Base-by-base conservation (phyloP, 2,329 filamentous ascomycete genomes). In the Mariannaea elegans region DNA sequence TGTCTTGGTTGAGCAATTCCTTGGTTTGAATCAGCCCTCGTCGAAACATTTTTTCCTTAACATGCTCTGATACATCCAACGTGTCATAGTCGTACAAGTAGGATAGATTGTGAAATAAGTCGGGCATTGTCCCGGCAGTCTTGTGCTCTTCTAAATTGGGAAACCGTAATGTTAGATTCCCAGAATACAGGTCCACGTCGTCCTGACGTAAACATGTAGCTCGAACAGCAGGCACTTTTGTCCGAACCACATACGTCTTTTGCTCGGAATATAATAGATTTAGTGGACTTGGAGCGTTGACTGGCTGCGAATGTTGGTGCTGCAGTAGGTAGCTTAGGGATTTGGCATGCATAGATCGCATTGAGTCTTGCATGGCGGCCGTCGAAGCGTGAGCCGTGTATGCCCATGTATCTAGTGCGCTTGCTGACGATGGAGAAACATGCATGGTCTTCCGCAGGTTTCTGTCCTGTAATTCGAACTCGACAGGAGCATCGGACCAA, bases 351-450 rank as follows among this genome's bases (percentile, higher is more conserved):
- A 49, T 38, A 5, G 46, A 4, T 18, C 44, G n/a, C 52, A 60
- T 16, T 1, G 51, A 51, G 19, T 56, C 49, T 16, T 64, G 55
- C n/a, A 64, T 18, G 0, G 31, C 46, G 3, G 59, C 59, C 2
- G 59, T 32, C 4, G 55, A n/a, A 3, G 29, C 41, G 31, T 64
- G 59, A 0, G 55, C 36, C 0, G 59, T 46, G 16, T 44, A 62
- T 2, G 47, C 50, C 62, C 62, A 64, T 3, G 62, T 59, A n/a
- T 59, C 50, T 14, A 48, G 24, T 5, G 42, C 34, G 4, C 7
- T 7, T 5, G 23, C 2, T 21, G 53, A 13, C 1, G 54, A 42
- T 6, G 60, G 56, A 7, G 46, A 23, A 7, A 47, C 46, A 21
- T 56, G 36, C 4, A 62, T 51, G 1, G 2, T 44, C 46, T 63